Percentiles rank a stretch among this genome's conserved stretches.
Evolutionary conservation across 768 basidiomycete species (phyloP).

Genomic region (Boletus sp.): DNA sequence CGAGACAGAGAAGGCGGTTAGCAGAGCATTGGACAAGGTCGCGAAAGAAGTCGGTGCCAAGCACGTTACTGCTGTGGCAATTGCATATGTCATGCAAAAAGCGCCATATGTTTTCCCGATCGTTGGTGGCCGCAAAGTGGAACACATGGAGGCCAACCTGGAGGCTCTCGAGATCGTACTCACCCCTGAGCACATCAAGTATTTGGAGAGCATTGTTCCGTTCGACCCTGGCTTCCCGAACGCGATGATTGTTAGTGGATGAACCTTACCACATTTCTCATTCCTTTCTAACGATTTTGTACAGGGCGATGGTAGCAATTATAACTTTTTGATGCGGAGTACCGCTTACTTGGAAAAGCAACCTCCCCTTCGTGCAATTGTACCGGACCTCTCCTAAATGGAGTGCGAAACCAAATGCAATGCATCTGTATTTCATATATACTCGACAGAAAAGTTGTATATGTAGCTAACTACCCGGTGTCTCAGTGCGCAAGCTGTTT

Average conservation of each 20-base stretch:
- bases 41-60: too few relatives aligned
- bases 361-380: slow-evolving; percentile 6
- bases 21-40: slow-evolving; percentile 39
- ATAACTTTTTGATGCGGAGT: slow-evolving; percentile 6
- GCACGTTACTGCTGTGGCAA: too few relatives aligned
- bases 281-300: neutral
- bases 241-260: neutral
- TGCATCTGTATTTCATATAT: too few relatives aligned
- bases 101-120: too few relatives aligned
- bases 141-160: neutral
- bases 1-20: slow-evolving; percentile 40
- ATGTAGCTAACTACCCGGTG: neutral
- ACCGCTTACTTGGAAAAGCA: slow-evolving; percentile 23
- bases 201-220: neutral
- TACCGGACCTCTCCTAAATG: slow-evolving; percentile 7
- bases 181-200: neutral
- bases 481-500: too few relatives aligned
- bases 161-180: neutral
- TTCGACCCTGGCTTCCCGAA: neutral
- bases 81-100: too few relatives aligned
- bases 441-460: neutral
- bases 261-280: neutral
- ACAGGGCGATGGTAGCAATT: slow-evolving; percentile 14
- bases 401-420: too few relatives aligned
- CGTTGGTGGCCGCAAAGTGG: too few relatives aligned